phyloP scores from a whole-genome alignment of 495 filamentous ascomycete genomes.

The Penicillium cinerascens region DNA sequence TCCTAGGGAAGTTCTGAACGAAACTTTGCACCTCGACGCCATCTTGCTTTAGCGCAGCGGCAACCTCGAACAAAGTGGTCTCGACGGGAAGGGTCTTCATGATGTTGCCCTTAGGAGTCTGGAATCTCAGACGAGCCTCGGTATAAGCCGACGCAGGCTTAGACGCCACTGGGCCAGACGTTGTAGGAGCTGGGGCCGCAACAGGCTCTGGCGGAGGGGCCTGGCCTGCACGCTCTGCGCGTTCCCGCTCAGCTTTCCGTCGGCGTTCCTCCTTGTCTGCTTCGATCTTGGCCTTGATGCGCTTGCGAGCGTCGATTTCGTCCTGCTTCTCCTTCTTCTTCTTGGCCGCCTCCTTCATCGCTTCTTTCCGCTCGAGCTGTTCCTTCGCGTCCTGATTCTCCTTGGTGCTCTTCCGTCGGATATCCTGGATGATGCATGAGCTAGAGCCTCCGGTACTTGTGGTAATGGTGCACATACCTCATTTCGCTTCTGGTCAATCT shows the following conservation, averaged over 20 bases:
- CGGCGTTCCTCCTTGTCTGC: constrained; percentile 84
- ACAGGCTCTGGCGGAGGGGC: constrained; percentile 47
- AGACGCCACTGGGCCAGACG: constrained; percentile 43
- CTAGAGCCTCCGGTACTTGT: background rate
- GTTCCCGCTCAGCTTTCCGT: constrained; percentile 76
- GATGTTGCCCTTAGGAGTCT: constrained; percentile 67
- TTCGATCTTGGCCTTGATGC: constrained; percentile 86
- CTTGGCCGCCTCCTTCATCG: constrained; percentile 79
- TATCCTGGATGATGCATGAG: constrained; percentile 54
- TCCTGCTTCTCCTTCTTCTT: constrained; percentile 84
- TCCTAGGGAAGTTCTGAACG: constrained; percentile 80
- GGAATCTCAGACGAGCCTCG: constrained; percentile 78
- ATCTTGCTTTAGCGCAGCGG: constrained; percentile 64
- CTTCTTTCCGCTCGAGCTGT: constrained; percentile 80
- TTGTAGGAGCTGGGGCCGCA: constrained; percentile 33
- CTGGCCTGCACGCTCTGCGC: constrained; percentile 75
- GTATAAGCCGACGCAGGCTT: constrained; percentile 65
- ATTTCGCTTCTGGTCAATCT: constrained; percentile 82
- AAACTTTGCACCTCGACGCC: constrained; percentile 68
- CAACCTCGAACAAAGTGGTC: constrained; percentile 93
- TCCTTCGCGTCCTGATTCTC: constrained; percentile 78
- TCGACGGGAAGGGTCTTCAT: constrained; percentile 80
- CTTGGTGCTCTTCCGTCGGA: constrained; percentile 76
- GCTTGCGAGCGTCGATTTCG: constrained; percentile 81
- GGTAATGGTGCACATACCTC: constrained; percentile 53